These are phyloP conservation scores for Bidens hawaiensis DNA, from an alignment of 140 eudicot species.

Conservation along the genomic window DNA sequence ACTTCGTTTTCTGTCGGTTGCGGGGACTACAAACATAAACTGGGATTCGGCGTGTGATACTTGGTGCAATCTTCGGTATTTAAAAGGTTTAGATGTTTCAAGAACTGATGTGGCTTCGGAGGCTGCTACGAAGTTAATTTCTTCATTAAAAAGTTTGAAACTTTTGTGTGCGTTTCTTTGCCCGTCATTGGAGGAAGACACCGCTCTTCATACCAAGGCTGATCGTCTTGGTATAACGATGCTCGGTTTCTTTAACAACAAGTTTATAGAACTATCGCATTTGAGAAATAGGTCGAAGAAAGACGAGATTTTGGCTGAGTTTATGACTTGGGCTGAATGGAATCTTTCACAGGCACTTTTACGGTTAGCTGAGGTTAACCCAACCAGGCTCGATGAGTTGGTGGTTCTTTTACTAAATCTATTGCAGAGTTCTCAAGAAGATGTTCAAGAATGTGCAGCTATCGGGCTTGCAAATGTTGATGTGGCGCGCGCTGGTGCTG, in stretches of 20 bases:
- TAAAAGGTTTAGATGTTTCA: conserved; percentile 83
- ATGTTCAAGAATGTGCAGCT: conserved; percentile 93
- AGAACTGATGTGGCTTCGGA: conserved; percentile 59
- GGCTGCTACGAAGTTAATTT: conserved; percentile 44
- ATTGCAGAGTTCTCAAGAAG: conserved; percentile 83
- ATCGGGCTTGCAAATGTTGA: conserved; percentile 75
- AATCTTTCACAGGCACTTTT: conserved; percentile 67
- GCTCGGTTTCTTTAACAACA: conserved; percentile 51
- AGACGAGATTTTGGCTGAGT: conserved; percentile 48
- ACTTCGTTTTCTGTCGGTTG: conserved; percentile 73
- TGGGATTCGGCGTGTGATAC: conserved; percentile 56
- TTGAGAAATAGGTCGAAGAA: conserved; percentile 53
- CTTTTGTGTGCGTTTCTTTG: conserved; percentile 75
- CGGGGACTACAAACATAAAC: conserved; percentile 66
- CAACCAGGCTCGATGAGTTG: too few species aligned
- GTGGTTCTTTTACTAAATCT: conserved; percentile 62
- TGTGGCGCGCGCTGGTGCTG: conserved; percentile 78
- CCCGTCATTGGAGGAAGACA: conserved; percentile 58
- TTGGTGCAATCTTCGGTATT: conserved; percentile 61
- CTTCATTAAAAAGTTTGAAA: conserved; percentile 45
- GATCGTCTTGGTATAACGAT: conserved; percentile 57
- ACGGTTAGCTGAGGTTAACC: conserved; percentile 79
- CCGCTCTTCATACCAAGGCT: conserved; percentile 41
- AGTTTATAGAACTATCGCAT: conserved; percentile 52
- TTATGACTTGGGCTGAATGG: conserved; percentile 86